Conservation (phyloP, 768 basidiomycete species). For the Tricholoma sp. region DNA sequence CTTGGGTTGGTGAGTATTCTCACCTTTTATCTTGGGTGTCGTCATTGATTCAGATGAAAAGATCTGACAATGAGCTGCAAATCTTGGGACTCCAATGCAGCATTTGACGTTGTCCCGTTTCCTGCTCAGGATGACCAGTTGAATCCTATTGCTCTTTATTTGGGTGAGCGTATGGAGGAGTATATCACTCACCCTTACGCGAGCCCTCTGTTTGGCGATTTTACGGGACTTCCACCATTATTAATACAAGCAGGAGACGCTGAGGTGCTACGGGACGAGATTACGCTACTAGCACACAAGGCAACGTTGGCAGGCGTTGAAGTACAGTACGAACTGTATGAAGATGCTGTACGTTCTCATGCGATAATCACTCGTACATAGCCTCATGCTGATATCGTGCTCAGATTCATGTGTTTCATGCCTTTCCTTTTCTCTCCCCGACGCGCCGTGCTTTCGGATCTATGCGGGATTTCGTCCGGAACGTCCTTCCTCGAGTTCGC, state of each 20-base stretch:
- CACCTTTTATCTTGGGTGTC: background rate
- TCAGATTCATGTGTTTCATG: slow-evolving; percentile 89
- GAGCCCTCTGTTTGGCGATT: slow-evolving; percentile 90
- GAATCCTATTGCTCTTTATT: slow-evolving; percentile 91
- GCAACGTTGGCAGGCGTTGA: slow-evolving; percentile 82
- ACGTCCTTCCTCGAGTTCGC: slow-evolving; percentile 51
- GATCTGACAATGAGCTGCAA: slow-evolving; percentile 97
- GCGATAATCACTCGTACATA: background rate
- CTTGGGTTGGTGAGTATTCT: slow-evolving; percentile 84
- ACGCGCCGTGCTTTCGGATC: slow-evolving; percentile 64
- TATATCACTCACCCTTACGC: slow-evolving; percentile 97
- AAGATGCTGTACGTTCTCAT: slow-evolving; percentile 69
- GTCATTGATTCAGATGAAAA: slow-evolving; percentile 20
- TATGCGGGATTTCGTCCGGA: slow-evolving; percentile 64
- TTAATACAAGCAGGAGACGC: slow-evolving; percentile 91
- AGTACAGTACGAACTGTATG: slow-evolving; percentile 83
- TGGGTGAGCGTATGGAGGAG: slow-evolving; percentile 73
- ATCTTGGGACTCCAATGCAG: slow-evolving; percentile 93
- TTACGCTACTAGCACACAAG: slow-evolving; percentile 88
- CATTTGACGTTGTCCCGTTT: slow-evolving; percentile 77
- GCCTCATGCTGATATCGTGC: slow-evolving; percentile 3
- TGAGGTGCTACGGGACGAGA: slow-evolving; percentile 93
- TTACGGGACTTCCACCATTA: slow-evolving; percentile 80
- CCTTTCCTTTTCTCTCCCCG: slow-evolving; percentile 72
- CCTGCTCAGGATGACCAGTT: slow-evolving; percentile 77